Evolutionary conservation across 1,284 basidiomycete genomes (phyloP), one percentile per base, ranked within the genome.

Genomic region (Uromyces viciae-fabae): DNA sequence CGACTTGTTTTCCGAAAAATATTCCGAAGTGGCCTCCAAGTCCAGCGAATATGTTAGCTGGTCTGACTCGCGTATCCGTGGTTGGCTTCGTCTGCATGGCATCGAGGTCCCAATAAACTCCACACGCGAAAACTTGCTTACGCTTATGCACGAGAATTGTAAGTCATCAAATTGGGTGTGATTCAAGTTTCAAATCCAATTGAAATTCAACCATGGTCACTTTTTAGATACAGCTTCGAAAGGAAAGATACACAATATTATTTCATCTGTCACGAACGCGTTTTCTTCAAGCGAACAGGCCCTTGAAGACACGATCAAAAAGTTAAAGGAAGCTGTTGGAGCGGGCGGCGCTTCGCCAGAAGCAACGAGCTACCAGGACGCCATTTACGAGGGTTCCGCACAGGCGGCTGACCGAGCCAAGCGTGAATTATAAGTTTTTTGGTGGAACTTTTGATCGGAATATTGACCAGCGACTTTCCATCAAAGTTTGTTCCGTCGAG

Each of bases 121-220:
- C 54, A 74, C 68, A n/a, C 90, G 93, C 68, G 91, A 93, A 82
- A 90, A 94, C 82, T 88, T 94, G 0, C 85, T 92, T 68, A 88
- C 89, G 81, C 82, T 91, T 73, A 91, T 93, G 83, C 88, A 91
- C 81, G 88, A 89, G 76, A 92, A 91, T 90, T 92, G 79, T 52
- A 54, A 69, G 68, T 49, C 2, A 4, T 49, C 11, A 49, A 22
- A 22, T 22, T 11, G 2, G 54, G 19, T 15, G 3, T 66, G 25
- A 19, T 49, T 54, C 49, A 43, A 52, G 33, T 36, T 4, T 40
- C 17, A 0, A 2, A 22, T 19, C 17, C 22, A 14, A 15, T n/a
- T 25, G 15, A 15, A 36, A 22, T 43, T 14, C 22, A 64, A 66
- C 33, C 52, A 36, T 22, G 7, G 0, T 11, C 19, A 54, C 73